Evolutionary conservation across 1,284 basidiomycete species (phyloP), one percentile per base, ranked within the genome.

Genomic region (Puccinia hordei): DNA sequence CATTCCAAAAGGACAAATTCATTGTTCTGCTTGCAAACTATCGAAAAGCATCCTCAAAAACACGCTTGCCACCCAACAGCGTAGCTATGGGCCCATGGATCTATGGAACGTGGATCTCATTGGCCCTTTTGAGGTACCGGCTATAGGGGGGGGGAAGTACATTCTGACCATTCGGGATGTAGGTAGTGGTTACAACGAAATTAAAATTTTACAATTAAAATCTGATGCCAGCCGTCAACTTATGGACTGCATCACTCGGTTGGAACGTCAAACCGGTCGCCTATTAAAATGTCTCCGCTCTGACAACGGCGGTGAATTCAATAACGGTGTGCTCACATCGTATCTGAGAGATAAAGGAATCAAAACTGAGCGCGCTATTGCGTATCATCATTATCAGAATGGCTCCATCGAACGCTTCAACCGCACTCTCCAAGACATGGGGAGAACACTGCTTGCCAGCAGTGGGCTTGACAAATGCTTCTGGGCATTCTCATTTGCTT

Each of bases 311-410:
- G 38, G 38, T 12, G 71, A 71, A 38, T 73, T 55, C 13, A 27
- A 35, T 0, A 38, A 33, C 19, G 38, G 17, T 3, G 3, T 3
- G 0, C n/a, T 73, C 9, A 15, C 22, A 0, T 2, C 19, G 35
- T 73, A 27, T n/a, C 13, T 73, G 27, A 49, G 30, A 6, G 68
- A 71, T 1, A 35, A 41, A 17, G 65, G 65, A 17, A 68, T 68
- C 10, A 41, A 1, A 1, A 13, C n/a, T 13, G 38, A 71, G 22
- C 22, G 27, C 2, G 46, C 27, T 1, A 19, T 44, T 19, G 38
- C 68, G 15, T 71, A 71, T 30, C 27, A 44, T 6, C 44, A 38
- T 5, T 38, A 49, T 44, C 68, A 71, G 46, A 71, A 71, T 30
- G 68, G 68, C 5, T 24, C 6, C 27, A 27, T 49, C 3, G 68